Evolutionary conservation across 805 yeast genomes (phyloP), one percentile per base, ranked within the genome.

Genomic region (Saturnispora zaruensis): DNA sequence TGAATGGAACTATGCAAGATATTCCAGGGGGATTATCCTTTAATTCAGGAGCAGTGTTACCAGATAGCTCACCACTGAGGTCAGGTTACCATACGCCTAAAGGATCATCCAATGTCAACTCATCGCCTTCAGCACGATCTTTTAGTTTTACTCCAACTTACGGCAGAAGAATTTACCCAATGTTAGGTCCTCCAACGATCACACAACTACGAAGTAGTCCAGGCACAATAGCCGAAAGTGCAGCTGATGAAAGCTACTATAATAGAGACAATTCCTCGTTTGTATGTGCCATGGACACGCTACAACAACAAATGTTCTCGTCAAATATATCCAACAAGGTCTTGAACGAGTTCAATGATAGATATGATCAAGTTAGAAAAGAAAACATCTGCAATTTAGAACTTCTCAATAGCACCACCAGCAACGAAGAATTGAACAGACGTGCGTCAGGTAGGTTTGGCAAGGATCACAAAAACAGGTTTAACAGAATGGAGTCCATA

Each of bases 401-500:
- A 36, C 57, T 64, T 52, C 44, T 59, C 48, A 57, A 61, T 49
- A 54, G 48, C 44, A 53, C 49, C 4, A 54, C 62, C 3, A 55
- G 59, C 5, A 57, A 59, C 46, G 59, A 55, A 3, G 59, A 56
- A 18, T 44, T 59, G 18, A 57, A 51, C 44, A 53, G 63, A 49
- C 52, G 63, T 45, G 59, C 60, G 2, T 63, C 67, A 1, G 62
- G 70, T 44, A 65, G 81, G 28, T 71, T 73, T 57, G 70, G 78
- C 14, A 65, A 66, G 50, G 71, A 71, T 52, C 63, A 71, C 65
- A 55, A 76, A 71, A 53, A 76, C 59, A 55, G 78, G 70, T 54
- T 71, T 65, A 64, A 76, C 48, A 62, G 69, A 43, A 74, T 76
- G 80, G 80, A 76, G 23, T 72, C 78, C 16, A 76, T 76, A 16